Evolutionary conservation across 169 alveolate species (phyloP), one percentile per base, ranked within the genome.

Genomic region (Babesia divergens): DNA sequence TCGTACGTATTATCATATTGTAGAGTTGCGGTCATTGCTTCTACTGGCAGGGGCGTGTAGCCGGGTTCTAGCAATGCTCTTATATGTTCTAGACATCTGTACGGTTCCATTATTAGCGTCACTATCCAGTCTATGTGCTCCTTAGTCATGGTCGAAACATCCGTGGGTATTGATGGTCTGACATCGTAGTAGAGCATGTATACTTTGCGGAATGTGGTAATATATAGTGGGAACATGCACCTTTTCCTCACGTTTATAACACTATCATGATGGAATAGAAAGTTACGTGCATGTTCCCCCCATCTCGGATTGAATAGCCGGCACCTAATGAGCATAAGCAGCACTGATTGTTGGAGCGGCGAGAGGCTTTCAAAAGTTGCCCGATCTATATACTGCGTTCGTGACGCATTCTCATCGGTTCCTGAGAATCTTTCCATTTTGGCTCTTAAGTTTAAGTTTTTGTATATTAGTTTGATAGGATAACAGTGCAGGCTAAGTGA

Each of bases 261-360:
- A 13, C 38, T 56, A 13, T 52, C 11, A 37, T 56, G 28, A 20
- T 56, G 68, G 0, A 56, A 29, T 28, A 38, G 9, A 40, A 32
- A 56, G 20, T 56, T 56, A 9, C 38, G 18, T 32, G 43, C 2
- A 52, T 32, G 28, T 22, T 1, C 6, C 2, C 53, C 20, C 68
- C 68, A 56, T 24, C 4, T 38, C 35, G 49, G 53, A 34, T 56
- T 56, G 14, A 56, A 18, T 13, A n/a, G 7, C 52, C 38, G 68
- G 18, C 32, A 52, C 29, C 68, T 56, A 31, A 56, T 34, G n/a
- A 56, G 52, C 11, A 56, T 32, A n/a, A 56, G 34, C 13, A 56
- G 5, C 50, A 56, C 7, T 3, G 38, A 2, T 22, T 56, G n/a
- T 40, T 56, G 68, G 22, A 52, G n/a, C 3, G 6, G 68, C 22